Evolutionary conservation across 495 filamentous ascomycete genomes (phyloP).

Genomic region (Hypoxylon cercidicola): DNA sequence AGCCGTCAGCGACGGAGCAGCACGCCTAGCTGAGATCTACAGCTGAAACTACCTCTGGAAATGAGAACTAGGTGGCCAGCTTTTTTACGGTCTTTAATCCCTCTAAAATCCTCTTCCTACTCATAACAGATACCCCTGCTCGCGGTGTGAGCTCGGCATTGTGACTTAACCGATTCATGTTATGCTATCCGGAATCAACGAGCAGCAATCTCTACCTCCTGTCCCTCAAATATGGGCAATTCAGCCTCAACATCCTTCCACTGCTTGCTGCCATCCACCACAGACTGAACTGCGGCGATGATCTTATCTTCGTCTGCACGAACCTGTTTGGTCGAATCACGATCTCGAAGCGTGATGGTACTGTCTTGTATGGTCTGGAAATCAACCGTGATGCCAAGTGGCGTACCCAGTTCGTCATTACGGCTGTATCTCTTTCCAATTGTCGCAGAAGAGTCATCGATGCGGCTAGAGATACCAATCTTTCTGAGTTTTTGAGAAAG

Average conservation of each 20-base stretch:
- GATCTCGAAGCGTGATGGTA: slow-evolving; percentile 76
- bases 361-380: slow-evolving; percentile 80
- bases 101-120: slow-evolving; percentile 5
- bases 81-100: slow-evolving; percentile 29
- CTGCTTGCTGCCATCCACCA: slow-evolving; percentile 66
- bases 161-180: slow-evolving; percentile 7
- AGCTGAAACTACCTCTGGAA: slow-evolving; percentile 31
- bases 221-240: slow-evolving; percentile 68
- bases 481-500: slow-evolving; percentile 69
- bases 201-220: slow-evolving; percentile 56
- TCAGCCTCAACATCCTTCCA: slow-evolving; percentile 70
- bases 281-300: slow-evolving; percentile 67
- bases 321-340: slow-evolving; percentile 78
- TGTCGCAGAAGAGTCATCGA: slow-evolving; percentile 73
- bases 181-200: slow-evolving; percentile 22
- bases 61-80: slow-evolving; percentile 17
- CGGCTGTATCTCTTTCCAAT: slow-evolving; percentile 81
- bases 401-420: slow-evolving; percentile 79
- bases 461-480: slow-evolving; percentile 68
- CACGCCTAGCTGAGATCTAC: slow-evolving; percentile 27
- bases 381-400: slow-evolving; percentile 76
- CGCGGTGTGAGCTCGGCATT: slow-evolving; percentile 1
- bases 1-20: slow-evolving; percentile 8
- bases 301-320: slow-evolving; percentile 71
- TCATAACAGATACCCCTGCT: slow-evolving; percentile 20